These are phyloP conservation scores for Microsporum ferrugineum DNA, from an alignment of 2,329 filamentous ascomycete species.

Conservation along the genomic window DNA sequence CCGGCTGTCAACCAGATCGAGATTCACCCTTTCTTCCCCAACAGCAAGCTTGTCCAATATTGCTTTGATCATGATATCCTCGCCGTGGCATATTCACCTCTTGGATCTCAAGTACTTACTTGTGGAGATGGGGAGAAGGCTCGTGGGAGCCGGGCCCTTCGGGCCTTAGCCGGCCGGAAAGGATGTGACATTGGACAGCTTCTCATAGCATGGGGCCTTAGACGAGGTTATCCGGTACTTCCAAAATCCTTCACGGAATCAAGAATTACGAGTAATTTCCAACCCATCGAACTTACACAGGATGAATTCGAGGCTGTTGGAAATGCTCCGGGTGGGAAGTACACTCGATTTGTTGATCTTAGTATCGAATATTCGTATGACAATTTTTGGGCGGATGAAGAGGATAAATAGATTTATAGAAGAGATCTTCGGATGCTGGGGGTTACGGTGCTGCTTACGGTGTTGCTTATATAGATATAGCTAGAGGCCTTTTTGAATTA, in stretches of 20 bases:
- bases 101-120: conserved; percentile 13
- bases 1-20: conserved; percentile 38
- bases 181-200: not conserved
- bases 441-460: not conserved
- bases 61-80: conserved; percentile 32
- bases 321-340: not conserved
- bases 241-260: conserved; percentile 3
- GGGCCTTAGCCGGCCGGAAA: not conserved
- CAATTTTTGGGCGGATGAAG: conserved; percentile 4
- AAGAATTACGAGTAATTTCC: conserved; percentile 5
- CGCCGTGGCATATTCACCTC: conserved; percentile 34
- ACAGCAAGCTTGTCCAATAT: conserved; percentile 34
- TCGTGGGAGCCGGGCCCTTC: not conserved
- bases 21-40: conserved; percentile 39
- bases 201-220: not conserved
- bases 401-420: not conserved
- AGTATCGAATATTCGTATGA: conserved; percentile 2
- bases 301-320: conserved; percentile 1
- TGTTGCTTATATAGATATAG: not conserved
- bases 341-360: conserved; percentile 2
- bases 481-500: not conserved
- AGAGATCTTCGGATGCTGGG: not conserved
- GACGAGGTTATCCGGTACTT: not conserved
- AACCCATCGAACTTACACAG: not conserved
- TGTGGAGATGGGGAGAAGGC: not conserved